These are phyloP conservation scores for Trypanosoma theileri DNA, from an alignment of 208 protist species.

Conservation along the genomic window DNA sequence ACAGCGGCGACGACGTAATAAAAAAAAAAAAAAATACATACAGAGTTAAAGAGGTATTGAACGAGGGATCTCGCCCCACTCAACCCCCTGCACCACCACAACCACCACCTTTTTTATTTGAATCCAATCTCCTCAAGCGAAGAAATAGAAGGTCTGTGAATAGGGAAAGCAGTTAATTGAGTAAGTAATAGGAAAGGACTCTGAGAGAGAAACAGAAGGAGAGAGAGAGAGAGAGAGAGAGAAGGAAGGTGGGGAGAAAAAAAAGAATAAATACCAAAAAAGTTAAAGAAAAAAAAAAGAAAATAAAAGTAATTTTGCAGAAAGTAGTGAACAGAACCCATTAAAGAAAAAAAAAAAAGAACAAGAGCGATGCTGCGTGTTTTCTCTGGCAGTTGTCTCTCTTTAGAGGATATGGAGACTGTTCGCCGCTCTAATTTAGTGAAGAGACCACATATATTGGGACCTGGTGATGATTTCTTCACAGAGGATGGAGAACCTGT, in stretches of 20 bases:
- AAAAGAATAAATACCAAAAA: constrained; percentile 3
- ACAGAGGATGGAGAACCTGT: constrained; percentile 83
- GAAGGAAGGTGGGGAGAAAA: background rate
- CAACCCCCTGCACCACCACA: no score
- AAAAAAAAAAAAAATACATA: no score
- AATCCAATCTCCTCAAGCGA: background rate
- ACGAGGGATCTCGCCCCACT: no score
- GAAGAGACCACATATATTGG: constrained; percentile 76
- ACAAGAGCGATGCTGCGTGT: constrained; percentile 66
- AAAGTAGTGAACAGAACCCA: background rate
- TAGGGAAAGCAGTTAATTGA: background rate
- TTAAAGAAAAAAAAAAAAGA: no score
- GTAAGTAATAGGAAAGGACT: background rate
- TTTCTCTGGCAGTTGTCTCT: constrained; percentile 89
- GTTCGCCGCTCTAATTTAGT: constrained; percentile 68
- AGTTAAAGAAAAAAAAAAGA: constrained; percentile 12
- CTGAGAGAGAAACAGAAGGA: constrained; percentile 7
- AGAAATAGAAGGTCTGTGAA: background rate
- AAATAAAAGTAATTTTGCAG: constrained; percentile 1
- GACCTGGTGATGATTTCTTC: constrained; percentile 87
- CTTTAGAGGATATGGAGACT: constrained; percentile 89
- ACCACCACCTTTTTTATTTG: no score
- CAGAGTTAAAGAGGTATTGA: no score
- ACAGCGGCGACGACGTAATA: no score
- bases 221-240: constrained; percentile 6